These are phyloP conservation scores for Xylaria hypoxylon DNA, from an alignment of 2,329 filamentous ascomycete genomes.

Conservation along the genomic window DNA sequence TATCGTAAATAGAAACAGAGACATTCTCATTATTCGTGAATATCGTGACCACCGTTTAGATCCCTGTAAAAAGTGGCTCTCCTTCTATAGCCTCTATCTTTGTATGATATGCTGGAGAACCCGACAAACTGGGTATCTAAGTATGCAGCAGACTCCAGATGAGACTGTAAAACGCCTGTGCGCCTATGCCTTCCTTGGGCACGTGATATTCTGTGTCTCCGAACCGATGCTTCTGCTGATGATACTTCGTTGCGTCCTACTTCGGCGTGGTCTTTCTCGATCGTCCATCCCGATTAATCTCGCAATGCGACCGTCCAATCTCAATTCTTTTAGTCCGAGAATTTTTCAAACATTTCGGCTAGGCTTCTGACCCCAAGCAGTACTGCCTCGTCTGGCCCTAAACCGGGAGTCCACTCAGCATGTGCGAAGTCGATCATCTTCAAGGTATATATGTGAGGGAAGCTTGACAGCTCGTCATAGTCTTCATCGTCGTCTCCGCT, in stretches of 20 bases:
- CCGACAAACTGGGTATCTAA: slow-evolving; percentile 46
- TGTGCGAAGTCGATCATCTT: slow-evolving; percentile 98
- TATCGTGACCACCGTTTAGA: slow-evolving; percentile 20
- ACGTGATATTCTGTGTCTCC: slow-evolving; percentile 20
- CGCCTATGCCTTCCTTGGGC: slow-evolving; percentile 28
- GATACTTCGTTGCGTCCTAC: slow-evolving; percentile 13
- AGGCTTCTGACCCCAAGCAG: slow-evolving; percentile 80
- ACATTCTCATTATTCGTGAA: slow-evolving; percentile 19
- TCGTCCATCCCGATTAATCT: not conserved
- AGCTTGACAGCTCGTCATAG: slow-evolving; percentile 66
- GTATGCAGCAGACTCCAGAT: slow-evolving; percentile 44
- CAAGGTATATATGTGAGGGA: slow-evolving; percentile 73
- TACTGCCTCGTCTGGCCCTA: slow-evolving; percentile 87
- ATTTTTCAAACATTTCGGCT: slow-evolving; percentile 75
- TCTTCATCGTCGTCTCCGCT: slow-evolving; percentile 62
- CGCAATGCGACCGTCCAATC: not conserved
- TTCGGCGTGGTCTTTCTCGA: not conserved
- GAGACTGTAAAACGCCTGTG: slow-evolving; percentile 40
- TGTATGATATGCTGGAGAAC: slow-evolving; percentile 36
- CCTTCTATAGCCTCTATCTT: slow-evolving; percentile 33
- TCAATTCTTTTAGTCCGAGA: slow-evolving; percentile 57
- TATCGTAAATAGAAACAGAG: slow-evolving; percentile 12
- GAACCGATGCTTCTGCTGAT: slow-evolving; percentile 14
- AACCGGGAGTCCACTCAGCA: slow-evolving; percentile 82
- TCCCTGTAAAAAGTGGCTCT: slow-evolving; percentile 26